Evolutionary conservation across 305 asterid genomes (phyloP).

Genomic region (Andrographis paniculata): DNA sequence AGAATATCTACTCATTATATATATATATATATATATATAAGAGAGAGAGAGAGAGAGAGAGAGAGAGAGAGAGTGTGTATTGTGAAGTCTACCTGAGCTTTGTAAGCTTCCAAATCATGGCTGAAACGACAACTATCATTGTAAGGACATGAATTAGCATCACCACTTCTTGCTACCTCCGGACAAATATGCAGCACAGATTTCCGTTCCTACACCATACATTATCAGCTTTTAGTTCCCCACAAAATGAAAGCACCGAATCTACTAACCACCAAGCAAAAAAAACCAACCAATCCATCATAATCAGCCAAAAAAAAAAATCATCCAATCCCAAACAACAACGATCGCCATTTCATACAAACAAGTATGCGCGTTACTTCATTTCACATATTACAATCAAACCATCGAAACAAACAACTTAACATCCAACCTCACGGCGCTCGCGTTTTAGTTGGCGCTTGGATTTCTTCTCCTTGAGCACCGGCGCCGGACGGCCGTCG

Average conservation of each 20-base stretch:
- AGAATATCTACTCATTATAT: no score
- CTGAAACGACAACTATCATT: slow-evolving; percentile 73
- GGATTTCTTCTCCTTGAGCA: slow-evolving; percentile 74
- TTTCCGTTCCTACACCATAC: slow-evolving; percentile 47
- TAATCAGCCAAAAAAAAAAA: background rate
- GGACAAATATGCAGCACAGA: slow-evolving; percentile 71
- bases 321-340: background rate
- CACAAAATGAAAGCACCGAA: background rate
- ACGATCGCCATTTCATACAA: background rate
- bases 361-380: background rate
- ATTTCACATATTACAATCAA: slow-evolving; percentile 1
- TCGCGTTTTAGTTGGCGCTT: slow-evolving; percentile 94
- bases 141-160: slow-evolving; percentile 50
- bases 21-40: no score
- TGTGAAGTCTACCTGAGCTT: slow-evolving; percentile 39
- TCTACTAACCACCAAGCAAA: background rate
- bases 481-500: slow-evolving; percentile 29
- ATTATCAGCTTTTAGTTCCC: slow-evolving; percentile 6
- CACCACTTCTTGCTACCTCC: slow-evolving; percentile 67
- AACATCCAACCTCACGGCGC: slow-evolving; percentile 52
- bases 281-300: background rate
- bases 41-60: no score
- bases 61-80: no score
- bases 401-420: background rate
- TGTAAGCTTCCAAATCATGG: slow-evolving; percentile 83